Conservation (phyloP, 73 alveolate genomes). For the Breviolum minutum region DNA sequence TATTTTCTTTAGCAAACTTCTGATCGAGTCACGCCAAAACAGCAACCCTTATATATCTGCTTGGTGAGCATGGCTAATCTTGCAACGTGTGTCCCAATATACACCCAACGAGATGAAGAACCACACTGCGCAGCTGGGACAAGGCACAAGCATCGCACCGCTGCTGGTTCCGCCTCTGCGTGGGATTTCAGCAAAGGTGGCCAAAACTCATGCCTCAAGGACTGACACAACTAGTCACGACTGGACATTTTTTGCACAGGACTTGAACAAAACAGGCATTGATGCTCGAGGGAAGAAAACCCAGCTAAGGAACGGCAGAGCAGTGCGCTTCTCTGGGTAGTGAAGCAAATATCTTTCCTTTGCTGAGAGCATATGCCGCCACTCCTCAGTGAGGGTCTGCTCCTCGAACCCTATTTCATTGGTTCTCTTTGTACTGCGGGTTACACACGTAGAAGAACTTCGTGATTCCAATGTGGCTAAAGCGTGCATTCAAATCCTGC, state of each 20-base stretch:
- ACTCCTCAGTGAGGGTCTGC: neutral
- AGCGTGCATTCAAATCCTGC: neutral
- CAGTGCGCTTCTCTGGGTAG: neutral
- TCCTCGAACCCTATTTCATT: neutral
- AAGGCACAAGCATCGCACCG: neutral
- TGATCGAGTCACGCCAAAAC: neutral
- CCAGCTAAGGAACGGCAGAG: neutral
- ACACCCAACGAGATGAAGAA: neutral
- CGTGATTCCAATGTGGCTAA: neutral
- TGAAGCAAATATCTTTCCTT: neutral
- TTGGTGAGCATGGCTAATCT: too few species aligned
- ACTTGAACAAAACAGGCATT: neutral
- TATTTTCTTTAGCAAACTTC: neutral
- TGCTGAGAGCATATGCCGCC: neutral
- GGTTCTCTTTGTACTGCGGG: neutral
- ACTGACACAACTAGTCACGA: neutral
- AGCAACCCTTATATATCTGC: neutral
- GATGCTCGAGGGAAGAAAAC: neutral
- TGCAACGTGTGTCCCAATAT: neutral
- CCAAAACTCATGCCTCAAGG: conserved; percentile 2
- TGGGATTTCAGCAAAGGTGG: neutral
- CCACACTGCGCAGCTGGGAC: conserved; percentile 3
- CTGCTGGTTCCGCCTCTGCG: neutral
- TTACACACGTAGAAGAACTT: neutral
- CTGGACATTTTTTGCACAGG: neutral